Conservation (phyloP, 2,329 filamentous ascomycete genomes). For the Acrocalymma vagum region DNA sequence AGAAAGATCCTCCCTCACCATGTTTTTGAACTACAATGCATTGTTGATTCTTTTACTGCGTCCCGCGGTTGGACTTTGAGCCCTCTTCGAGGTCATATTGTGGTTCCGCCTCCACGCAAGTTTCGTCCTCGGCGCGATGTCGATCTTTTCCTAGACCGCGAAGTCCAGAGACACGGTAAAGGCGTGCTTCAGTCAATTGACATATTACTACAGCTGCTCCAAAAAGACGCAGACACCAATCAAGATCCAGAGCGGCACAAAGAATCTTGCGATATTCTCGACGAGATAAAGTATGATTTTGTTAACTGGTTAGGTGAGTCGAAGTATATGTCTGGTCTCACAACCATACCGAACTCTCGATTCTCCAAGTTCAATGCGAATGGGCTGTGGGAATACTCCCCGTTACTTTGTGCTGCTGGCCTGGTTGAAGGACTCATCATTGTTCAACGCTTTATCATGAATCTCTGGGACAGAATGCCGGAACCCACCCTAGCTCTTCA, state of each 20-base stretch:
- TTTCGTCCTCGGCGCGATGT: conserved; percentile 54
- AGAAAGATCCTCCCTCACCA: conserved; percentile 55
- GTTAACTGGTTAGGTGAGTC: conserved; percentile 50
- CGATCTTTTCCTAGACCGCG: conserved; percentile 54
- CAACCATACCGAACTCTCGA: conserved; percentile 50
- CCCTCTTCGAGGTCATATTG: conserved; percentile 44
- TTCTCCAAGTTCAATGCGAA: conserved; percentile 54
- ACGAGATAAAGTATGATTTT: conserved; percentile 40
- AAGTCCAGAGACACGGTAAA: conserved; percentile 31
- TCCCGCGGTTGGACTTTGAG: conserved; percentile 55
- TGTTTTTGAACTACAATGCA: conserved; percentile 61
- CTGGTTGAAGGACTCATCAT: conserved; percentile 56
- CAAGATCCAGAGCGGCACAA: conserved; percentile 25
- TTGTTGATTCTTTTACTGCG: conserved; percentile 57
- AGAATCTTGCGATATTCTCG: conserved; percentile 22
- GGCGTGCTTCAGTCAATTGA: conserved; percentile 44
- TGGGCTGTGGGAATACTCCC: conserved; percentile 59
- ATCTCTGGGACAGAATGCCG: conserved; percentile 51
- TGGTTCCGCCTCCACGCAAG: conserved; percentile 41
- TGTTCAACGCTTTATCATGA: conserved; percentile 44
- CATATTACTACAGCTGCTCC: conserved; percentile 39
- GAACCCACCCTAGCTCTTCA: conserved; percentile 55
- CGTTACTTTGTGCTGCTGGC: conserved; percentile 58
- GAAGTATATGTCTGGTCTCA: conserved; percentile 45
- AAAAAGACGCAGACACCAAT: conserved; percentile 32